Percentiles rank a stretch among this genome's conserved stretches.
Evolutionary conservation across 2,329 filamentous ascomycete genomes (phyloP).

Genomic region (Pezicula rhizophila): DNA sequence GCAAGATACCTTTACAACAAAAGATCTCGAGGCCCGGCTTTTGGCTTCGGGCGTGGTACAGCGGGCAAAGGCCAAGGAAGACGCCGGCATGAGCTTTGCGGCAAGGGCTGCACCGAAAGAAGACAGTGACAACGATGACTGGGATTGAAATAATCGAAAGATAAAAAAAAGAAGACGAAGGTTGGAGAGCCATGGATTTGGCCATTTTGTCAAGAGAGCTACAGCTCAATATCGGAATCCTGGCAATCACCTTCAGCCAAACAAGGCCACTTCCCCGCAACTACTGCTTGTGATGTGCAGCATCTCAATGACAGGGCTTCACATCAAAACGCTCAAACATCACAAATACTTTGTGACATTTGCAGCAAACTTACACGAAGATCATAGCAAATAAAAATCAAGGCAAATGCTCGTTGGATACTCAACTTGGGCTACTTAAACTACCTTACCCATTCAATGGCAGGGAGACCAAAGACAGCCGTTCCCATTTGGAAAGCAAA

Average conservation of each 20-base stretch:
- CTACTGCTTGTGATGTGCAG: not conserved
- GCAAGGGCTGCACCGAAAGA: constrained; percentile 30
- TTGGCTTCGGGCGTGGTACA: constrained; percentile 44
- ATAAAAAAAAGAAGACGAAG: not conserved
- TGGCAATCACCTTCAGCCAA: not conserved
- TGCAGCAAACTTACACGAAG: no score
- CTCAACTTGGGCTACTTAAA: no score
- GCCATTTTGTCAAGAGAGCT: no score
- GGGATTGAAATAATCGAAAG: constrained; percentile 29
- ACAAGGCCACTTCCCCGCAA: not conserved
- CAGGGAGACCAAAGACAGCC: no score
- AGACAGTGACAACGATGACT: constrained; percentile 44
- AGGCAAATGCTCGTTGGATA: no score
- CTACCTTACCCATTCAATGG: no score
- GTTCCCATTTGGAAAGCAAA: no score
- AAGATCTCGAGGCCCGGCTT: constrained; percentile 46
- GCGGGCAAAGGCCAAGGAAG: constrained; percentile 42
- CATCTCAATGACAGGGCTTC: no score
- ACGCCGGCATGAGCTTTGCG: constrained; percentile 32
- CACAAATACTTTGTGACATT: no score
- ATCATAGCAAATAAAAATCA: no score
- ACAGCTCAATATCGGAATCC: no score
- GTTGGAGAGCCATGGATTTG: not conserved
- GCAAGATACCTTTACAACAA: constrained; percentile 44
- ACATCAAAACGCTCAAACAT: no score